Base-by-base conservation (phyloP, 805 yeast species). In the Wickerhamomyces chambardii region DNA sequence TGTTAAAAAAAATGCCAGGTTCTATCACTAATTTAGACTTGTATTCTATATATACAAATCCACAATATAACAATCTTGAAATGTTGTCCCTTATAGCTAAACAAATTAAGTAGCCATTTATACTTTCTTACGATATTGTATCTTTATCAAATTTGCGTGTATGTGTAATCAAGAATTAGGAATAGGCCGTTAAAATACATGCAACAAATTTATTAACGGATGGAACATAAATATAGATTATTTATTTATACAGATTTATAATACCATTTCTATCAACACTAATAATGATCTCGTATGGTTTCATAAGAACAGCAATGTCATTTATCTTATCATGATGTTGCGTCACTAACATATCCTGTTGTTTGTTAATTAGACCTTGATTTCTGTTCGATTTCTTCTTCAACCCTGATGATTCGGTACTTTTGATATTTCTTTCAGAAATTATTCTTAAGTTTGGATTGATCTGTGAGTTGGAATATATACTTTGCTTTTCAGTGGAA, bases 241-340 rank as follows among this genome's bases (percentile, higher is more conserved):
- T 15, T 36, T 47, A 71, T 45, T 64, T 68, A 51, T 73, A 81
- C 3, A 83, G 70, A 48, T 75, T 75, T 24, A 84, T 61, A 3
- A 59, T 62, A 0, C 95, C 95, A 29, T 73, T 66, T 37, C 85
- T 59, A 44, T 84, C 94, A 3, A 62, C 85, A 3, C 82, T 65
- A 4, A 84, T 58, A 3, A 83, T 51, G 75, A 83, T 68, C 29
- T 70, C 73, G 38, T 67, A 70, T 0, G 85, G 85, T 9, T 54
- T 48, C 14, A 58, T 42, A 14, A 75, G 51, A 15, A 70, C 47
- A 0, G 64, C 66, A 4, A 78, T 56, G 28, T 61, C 78, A 3
- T 64, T 64, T 27, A 81, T 65, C 2, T 59, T 44, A 37, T 78
- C 84, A 28, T 62, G 66, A 39, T 75, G 81, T 30, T 60, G 61